Evolutionary conservation across 1,139 yeast genomes (phyloP).

Genomic region (Magnusiomyces ingens): DNA sequence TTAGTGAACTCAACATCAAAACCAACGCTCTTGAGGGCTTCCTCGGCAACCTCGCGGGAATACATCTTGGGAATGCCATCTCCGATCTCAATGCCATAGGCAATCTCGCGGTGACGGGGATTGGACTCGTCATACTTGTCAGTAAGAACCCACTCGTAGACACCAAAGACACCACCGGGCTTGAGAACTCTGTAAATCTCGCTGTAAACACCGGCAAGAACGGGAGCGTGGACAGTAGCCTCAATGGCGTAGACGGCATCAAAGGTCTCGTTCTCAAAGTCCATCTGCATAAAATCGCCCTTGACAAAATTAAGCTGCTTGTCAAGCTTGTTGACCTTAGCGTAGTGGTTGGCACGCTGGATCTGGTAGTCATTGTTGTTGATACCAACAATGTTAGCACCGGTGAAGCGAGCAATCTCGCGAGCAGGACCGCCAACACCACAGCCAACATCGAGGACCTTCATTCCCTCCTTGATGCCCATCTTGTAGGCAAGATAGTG

Average conservation of each 20-base stretch:
- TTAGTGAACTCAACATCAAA: slow-evolving; percentile 67
- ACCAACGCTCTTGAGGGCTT: slow-evolving; percentile 83
- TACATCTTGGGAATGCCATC: slow-evolving; percentile 99
- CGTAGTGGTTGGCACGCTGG: slow-evolving; percentile 81
- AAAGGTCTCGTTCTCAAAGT: slow-evolving; percentile 78
- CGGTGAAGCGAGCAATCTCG: slow-evolving; percentile 88
- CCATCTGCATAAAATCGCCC: slow-evolving; percentile 99
- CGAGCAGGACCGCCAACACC: slow-evolving; percentile 99
- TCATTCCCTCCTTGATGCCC: slow-evolving; percentile 70
- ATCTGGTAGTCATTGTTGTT: slow-evolving; percentile 95
- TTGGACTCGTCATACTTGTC: slow-evolving; percentile 83
- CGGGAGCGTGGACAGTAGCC: slow-evolving; percentile 98
- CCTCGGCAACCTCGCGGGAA: slow-evolving; percentile 72
- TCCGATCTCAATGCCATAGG: slow-evolving; percentile 96
- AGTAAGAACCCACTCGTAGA: slow-evolving; percentile 99
- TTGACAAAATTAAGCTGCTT: slow-evolving; percentile 80
- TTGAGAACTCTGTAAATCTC: slow-evolving; percentile 93
- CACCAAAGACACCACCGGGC: slow-evolving; percentile 97
- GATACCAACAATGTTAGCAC: slow-evolving; percentile 78
- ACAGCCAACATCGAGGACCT: slow-evolving; percentile 95
- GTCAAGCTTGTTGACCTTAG: slow-evolving; percentile 56
- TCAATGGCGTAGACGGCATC: slow-evolving; percentile 98
- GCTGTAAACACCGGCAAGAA: slow-evolving; percentile 88
- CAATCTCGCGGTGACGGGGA: slow-evolving; percentile 86
- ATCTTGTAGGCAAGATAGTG: slow-evolving; percentile 88